A percentile compares a stretch with the other conserved stretches of the same genome.
phyloP scores from a whole-genome alignment of 2,329 filamentous ascomycete species.

The Sporothrix dimorphospora region DNA sequence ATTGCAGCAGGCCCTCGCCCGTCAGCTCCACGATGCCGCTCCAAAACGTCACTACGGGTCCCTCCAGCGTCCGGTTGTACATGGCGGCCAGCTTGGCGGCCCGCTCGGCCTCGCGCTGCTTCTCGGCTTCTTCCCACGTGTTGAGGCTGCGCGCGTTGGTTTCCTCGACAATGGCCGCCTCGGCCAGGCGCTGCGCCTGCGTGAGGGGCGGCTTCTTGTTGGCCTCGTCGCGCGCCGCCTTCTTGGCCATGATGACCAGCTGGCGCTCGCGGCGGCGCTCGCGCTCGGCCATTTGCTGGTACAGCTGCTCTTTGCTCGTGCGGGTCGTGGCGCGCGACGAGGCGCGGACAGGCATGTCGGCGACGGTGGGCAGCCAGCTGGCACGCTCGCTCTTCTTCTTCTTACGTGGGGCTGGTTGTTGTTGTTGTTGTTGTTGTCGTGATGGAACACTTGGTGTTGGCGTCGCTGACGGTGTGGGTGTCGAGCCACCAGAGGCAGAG shows the following conservation, averaged over 20 bases:
- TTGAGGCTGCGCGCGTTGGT: constrained; percentile 88
- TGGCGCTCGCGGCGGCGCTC: constrained; percentile 72
- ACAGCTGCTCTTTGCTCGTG: constrained; percentile 63
- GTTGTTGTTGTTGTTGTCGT: constrained; percentile 45
- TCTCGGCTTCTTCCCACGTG: constrained; percentile 91
- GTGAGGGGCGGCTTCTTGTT: constrained; percentile 81
- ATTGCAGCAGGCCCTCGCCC: constrained; percentile 70
- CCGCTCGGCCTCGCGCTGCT: constrained; percentile 81
- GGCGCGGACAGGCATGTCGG: constrained; percentile 61
- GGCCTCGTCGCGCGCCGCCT: constrained; percentile 71
- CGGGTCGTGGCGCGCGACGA: constrained; percentile 62
- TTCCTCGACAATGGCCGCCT: constrained; percentile 82
- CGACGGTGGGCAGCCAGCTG: constrained; percentile 59
- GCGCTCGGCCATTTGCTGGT: constrained; percentile 74
- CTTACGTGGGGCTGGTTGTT: constrained; percentile 50
- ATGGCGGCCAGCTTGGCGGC: constrained; percentile 82
- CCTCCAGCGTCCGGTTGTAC: constrained; percentile 82
- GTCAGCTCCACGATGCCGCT: constrained; percentile 83
- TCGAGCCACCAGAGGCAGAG: constrained; percentile 34
- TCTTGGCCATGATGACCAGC: constrained; percentile 67
- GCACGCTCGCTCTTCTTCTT: constrained; percentile 65
- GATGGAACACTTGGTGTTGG: constrained; percentile 34
- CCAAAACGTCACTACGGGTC: constrained; percentile 89
- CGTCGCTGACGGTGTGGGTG: constrained; percentile 42
- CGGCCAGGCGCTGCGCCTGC: constrained; percentile 80